A percentile compares a stretch with the other conserved stretches of the same genome.
phyloP scores from a whole-genome alignment of 352 stramenopile genomes.

The Globisporangium orthogonon region DNA sequence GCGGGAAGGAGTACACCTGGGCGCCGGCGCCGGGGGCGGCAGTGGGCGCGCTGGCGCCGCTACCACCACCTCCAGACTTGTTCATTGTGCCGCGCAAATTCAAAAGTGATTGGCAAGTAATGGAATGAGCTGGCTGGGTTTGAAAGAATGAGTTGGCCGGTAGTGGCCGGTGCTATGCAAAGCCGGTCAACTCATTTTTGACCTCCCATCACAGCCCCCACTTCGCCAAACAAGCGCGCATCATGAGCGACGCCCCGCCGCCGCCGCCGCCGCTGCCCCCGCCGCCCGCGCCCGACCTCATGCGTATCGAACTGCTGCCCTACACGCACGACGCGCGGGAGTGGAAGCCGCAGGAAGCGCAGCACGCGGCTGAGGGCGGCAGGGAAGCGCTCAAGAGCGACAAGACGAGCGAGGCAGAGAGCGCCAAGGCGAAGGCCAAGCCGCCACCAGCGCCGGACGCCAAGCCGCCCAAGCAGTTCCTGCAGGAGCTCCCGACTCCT shows the following conservation, averaged over 20 bases:
- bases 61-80: conserved; percentile 1
- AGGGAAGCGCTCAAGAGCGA: too few species aligned
- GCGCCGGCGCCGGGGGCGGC: background rate
- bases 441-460: background rate
- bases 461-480: background rate
- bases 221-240: background rate
- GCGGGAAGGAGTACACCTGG: conserved; percentile 83
- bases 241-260: background rate
- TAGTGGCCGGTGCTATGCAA: too few species aligned
- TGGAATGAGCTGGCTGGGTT: too few species aligned
- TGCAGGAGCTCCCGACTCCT: conserved; percentile 2
- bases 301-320: background rate
- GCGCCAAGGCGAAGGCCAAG: too few species aligned
- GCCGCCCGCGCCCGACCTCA: too few species aligned
- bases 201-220: too few species aligned
- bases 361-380: too few species aligned
- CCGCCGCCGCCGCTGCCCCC: too few species aligned
- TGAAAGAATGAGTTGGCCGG: too few species aligned
- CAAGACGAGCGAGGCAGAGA: background rate
- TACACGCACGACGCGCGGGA: background rate
- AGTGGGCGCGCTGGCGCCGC: background rate
- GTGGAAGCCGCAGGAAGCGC: background rate
- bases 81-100: conserved; percentile 5
- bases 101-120: background rate
- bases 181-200: too few species aligned